These are phyloP conservation scores for Zygoascus bituminiphila DNA, from an alignment of 805 yeast genomes.

Conservation along the genomic window DNA sequence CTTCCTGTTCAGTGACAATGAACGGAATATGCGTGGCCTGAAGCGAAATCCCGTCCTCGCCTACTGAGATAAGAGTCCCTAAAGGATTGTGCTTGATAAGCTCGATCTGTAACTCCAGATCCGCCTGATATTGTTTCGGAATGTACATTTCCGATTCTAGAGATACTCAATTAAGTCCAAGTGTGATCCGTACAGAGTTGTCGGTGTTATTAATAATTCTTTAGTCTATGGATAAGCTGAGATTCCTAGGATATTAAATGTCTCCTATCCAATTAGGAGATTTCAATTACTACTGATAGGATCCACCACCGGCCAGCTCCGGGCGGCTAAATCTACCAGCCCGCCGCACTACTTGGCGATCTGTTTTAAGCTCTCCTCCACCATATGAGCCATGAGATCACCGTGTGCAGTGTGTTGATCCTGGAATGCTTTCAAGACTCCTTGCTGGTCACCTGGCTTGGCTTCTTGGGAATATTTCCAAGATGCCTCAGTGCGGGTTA, in stretches of 20 bases:
- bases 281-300: too few species aligned
- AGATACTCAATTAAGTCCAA: too few species aligned
- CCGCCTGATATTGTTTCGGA: constrained; percentile 1
- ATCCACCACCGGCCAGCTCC: background rate
- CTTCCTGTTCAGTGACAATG: constrained; percentile 29
- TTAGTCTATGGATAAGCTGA: too few species aligned
- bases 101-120: constrained; percentile 6
- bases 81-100: constrained; percentile 43
- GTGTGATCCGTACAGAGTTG: too few species aligned
- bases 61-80: constrained; percentile 35
- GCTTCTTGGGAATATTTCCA: constrained; percentile 51
- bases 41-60: constrained; percentile 33
- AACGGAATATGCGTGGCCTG: constrained; percentile 47
- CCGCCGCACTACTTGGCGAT: too few species aligned
- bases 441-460: constrained; percentile 37
- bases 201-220: too few species aligned
- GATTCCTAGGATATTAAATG: too few species aligned
- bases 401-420: constrained; percentile 10
- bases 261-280: too few species aligned
- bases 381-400: constrained; percentile 1
- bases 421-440: constrained; percentile 38
- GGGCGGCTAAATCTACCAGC: background rate
- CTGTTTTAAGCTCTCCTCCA: background rate
- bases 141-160: constrained; percentile 3
- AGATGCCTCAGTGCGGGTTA: constrained; percentile 40